Percentiles rank a stretch among this genome's conserved stretches.
Conservation (phyloP, 495 filamentous ascomycete genomes). For the Polyplosphaeria fusca region DNA sequence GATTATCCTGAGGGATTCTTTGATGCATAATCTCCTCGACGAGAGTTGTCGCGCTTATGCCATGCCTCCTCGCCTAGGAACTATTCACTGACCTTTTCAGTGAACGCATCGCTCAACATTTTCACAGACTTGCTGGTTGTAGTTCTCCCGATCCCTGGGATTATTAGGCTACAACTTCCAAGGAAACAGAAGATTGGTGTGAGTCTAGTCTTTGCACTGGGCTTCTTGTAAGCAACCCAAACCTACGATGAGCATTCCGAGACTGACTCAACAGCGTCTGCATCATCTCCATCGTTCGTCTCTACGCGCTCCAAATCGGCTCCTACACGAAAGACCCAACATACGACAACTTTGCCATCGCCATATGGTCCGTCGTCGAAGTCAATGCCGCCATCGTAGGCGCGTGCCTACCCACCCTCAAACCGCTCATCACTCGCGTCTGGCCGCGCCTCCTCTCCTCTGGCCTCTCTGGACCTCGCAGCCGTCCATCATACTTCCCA, state of each 20-base stretch:
- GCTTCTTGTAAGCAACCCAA: slow-evolving; percentile 45
- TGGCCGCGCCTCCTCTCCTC: not conserved
- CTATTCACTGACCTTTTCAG: too few relatives aligned
- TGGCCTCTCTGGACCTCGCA: not conserved
- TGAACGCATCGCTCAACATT: not conserved
- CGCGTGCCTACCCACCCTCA: slow-evolving; percentile 1
- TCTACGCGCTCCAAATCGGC: not conserved
- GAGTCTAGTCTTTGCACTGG: slow-evolving; percentile 49
- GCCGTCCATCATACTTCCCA: not conserved
- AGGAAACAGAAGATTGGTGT: slow-evolving; percentile 46
- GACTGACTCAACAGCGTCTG: not conserved
- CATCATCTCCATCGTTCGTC: not conserved
- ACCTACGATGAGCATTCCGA: not conserved
- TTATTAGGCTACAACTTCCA: slow-evolving; percentile 47
- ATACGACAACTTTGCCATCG: slow-evolving; percentile 1
- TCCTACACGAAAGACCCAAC: not conserved
- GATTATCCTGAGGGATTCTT: too few relatives aligned
- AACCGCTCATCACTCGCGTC: not conserved
- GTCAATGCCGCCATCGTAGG: slow-evolving; percentile 1
- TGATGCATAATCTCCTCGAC: too few relatives aligned
- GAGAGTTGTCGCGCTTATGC: too few relatives aligned
- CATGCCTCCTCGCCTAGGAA: too few relatives aligned
- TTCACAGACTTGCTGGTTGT: slow-evolving; percentile 36
- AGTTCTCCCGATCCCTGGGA: slow-evolving; percentile 49
- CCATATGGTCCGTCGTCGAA: slow-evolving; percentile 2